Conservation (phyloP, 345 rosid species). For the Brassica nigra region DNA sequence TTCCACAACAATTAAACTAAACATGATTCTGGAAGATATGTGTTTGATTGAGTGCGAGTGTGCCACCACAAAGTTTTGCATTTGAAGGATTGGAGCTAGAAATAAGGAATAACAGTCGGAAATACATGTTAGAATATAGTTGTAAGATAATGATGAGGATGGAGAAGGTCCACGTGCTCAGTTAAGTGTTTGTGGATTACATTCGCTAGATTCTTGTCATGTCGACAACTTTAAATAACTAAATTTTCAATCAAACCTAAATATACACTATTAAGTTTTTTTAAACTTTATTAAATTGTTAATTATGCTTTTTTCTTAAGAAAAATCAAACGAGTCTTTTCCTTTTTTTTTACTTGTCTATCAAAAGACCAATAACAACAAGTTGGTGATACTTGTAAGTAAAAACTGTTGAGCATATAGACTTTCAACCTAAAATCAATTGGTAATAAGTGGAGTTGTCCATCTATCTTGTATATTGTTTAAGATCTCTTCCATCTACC, state of each 20-base stretch:
- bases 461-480: no score
- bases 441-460: no score
- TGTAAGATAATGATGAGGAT: conserved; percentile 26
- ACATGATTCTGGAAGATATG: conserved; percentile 20
- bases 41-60: background rate
- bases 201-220: conserved; percentile 41
- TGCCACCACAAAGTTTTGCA: conserved; percentile 13
- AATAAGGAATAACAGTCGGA: conserved; percentile 1
- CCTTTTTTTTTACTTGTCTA: background rate
- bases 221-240: conserved; percentile 34
- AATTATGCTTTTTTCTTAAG: background rate
- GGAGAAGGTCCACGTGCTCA: conserved; percentile 32
- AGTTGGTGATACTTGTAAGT: background rate
- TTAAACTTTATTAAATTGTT: background rate
- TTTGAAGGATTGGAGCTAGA: conserved; percentile 2
- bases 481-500: no score
- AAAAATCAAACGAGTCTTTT: background rate
- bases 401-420: background rate
- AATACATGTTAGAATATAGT: background rate
- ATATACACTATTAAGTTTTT: background rate
- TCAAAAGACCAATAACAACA: background rate
- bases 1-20: background rate
- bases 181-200: conserved; percentile 33
- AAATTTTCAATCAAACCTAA: background rate
- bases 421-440: no score